Evolutionary conservation across 2,329 filamentous ascomycete species (phyloP).

Genomic region (Plenodomus biglobosus): DNA sequence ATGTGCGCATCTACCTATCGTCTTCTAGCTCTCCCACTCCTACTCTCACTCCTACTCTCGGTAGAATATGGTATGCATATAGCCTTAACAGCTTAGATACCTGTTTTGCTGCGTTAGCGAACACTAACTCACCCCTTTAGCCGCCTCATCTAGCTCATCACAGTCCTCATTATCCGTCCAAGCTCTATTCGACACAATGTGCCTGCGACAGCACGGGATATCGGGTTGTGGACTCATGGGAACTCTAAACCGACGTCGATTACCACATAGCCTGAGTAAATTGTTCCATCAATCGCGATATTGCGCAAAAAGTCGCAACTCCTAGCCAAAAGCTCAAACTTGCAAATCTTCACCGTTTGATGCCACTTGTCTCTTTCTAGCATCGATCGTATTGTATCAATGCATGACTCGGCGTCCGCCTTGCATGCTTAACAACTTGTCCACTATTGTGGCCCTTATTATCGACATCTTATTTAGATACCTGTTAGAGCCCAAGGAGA

Average conservation of each 20-base stretch:
- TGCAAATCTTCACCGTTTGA: slow-evolving; percentile 4
- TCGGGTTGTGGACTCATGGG: slow-evolving; percentile 14
- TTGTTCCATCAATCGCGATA: background rate
- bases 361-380: slow-evolving; percentile 7
- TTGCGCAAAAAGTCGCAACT: background rate
- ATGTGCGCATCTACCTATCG: slow-evolving; percentile 8
- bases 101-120: background rate
- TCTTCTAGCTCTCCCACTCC: slow-evolving; percentile 3
- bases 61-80: slow-evolving; percentile 2
- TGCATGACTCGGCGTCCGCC: background rate
- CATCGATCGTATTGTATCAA: background rate
- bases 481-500: background rate
- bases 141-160: slow-evolving; percentile 1
- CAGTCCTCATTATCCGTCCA: background rate
- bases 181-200: slow-evolving; percentile 7
- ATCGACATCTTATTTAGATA: background rate
- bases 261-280: background rate
- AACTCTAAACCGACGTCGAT: slow-evolving; percentile 24
- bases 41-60: background rate
- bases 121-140: background rate
- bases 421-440: background rate
- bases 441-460: background rate
- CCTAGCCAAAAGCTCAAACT: background rate
- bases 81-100: slow-evolving; percentile 4
- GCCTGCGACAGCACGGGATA: slow-evolving; percentile 11